Evolutionary conservation across 495 filamentous ascomycete genomes (phyloP).

Genomic region (Tuber brumale): DNA sequence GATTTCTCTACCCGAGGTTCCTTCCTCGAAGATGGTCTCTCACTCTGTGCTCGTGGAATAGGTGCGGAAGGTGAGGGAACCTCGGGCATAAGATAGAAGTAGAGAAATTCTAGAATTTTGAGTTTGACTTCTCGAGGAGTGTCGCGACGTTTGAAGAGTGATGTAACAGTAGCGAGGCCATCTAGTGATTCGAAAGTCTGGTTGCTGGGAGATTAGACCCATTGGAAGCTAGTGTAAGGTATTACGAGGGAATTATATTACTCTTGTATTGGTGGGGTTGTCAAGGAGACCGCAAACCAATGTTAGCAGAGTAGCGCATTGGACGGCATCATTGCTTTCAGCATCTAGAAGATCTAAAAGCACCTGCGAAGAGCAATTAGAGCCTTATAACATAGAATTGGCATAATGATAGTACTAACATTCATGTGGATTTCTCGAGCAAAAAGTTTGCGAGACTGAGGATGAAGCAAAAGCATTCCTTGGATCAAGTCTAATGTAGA

Average conservation of each 20-base stretch:
- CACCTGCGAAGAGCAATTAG: slow-evolving; percentile 46
- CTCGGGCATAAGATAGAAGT: slow-evolving; percentile 97
- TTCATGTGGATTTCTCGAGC: slow-evolving; percentile 92
- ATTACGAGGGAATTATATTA: slow-evolving; percentile 9
- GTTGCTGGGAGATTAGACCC: slow-evolving; percentile 6
- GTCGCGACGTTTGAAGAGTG: slow-evolving; percentile 76
- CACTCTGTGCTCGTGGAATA: slow-evolving; percentile 41
- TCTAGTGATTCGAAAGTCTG: slow-evolving; percentile 82
- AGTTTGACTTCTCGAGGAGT: slow-evolving; percentile 84
- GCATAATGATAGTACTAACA: slow-evolving; percentile 44
- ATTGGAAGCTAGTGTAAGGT: not conserved
- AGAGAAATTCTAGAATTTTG: slow-evolving; percentile 87
- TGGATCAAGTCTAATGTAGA: slow-evolving; percentile 85
- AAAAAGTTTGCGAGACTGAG: slow-evolving; percentile 83
- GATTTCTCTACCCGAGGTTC: slow-evolving; percentile 47
- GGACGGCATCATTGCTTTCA: slow-evolving; percentile 82
- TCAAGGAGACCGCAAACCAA: slow-evolving; percentile 83
- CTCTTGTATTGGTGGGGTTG: slow-evolving; percentile 72
- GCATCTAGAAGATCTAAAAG: slow-evolving; percentile 92
- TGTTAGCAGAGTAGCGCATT: slow-evolving; percentile 79
- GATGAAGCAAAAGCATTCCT: slow-evolving; percentile 82
- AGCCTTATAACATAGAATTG: not conserved
- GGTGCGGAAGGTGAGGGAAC: slow-evolving; percentile 47
- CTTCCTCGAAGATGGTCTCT: slow-evolving; percentile 44
- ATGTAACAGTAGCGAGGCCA: slow-evolving; percentile 86